Base-by-base conservation (phyloP, 495 filamentous ascomycete genomes). In the Aspergillus kassunensis region DNA sequence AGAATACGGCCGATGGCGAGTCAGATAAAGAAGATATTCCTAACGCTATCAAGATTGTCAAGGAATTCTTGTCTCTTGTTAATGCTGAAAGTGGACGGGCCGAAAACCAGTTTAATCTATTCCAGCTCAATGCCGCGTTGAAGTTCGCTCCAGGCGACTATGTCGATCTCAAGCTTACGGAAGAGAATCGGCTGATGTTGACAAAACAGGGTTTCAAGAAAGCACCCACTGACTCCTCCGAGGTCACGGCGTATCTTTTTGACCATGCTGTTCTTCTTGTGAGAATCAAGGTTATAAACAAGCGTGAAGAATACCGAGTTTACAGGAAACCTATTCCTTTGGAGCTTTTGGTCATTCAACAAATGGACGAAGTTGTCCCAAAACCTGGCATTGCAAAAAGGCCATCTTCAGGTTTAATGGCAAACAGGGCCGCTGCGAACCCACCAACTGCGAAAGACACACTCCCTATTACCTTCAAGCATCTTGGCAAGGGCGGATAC, bases 51-150 rank as follows among this genome's bases (percentile, higher is more conserved):
- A 79, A 72, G 39, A 75, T 86, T 64, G 96, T 99, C 68, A 85
- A 91, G 51, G 88, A 92, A 49, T 86, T 95, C 59, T 69, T 99
- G 43, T 84, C 81, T 16, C 81, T 86, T 54, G 95, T 99, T 60
- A 99, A 99, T 65, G 76, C 84, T 10, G 95, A 97, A 67, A 95
- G 90, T 59, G 95, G 95, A 57, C 96, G 93, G 70, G 90, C 93
- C 2, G 95, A 99, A 70, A 99, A 99, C 61, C 88, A 92, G 44
- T 97, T 96, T 74, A 97, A 97, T 67, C 75, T 99, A 33, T 88
- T 91, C 64, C 87, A 89, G 57, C 77, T 99, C 13, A 91, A 96
- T 62, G 80, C 88, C 44, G 86, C 95, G 51, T 80, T 99, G 52
- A 89, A 90, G 56, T 97, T 93, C 76, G 75, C 82, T 24, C 86